Evolutionary conservation across 495 filamentous ascomycete species (phyloP).

Genomic region (Neurospora sp.): DNA sequence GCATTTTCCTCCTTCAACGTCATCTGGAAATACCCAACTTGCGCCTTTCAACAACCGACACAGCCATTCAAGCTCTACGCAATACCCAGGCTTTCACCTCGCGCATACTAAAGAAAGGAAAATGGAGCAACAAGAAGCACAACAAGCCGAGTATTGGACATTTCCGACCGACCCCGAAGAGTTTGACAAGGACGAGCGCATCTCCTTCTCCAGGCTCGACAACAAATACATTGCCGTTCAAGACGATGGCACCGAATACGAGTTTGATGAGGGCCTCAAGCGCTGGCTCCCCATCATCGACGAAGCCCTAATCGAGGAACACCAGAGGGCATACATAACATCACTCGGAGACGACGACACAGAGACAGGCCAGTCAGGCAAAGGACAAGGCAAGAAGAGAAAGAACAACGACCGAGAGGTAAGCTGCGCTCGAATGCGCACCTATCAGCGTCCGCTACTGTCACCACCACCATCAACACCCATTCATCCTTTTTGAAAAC

Average conservation of each 20-base stretch:
- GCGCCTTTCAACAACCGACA: not conserved
- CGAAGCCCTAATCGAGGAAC: conserved; percentile 67
- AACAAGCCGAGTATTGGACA: conserved; percentile 22
- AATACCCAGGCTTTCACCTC: not conserved
- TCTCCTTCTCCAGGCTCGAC: conserved; percentile 75
- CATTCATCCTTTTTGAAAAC: not conserved
- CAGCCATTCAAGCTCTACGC: not conserved
- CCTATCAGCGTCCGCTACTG: conserved; percentile 8
- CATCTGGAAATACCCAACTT: not conserved
- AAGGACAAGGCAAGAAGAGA: conserved; percentile 51
- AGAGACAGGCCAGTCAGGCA: conserved; percentile 25
- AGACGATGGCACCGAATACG: conserved; percentile 76
- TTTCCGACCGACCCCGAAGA: conserved; percentile 66
- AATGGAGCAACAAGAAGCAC: not conserved
- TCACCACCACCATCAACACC: not conserved
- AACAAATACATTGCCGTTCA: conserved; percentile 75
- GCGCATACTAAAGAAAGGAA: not conserved
- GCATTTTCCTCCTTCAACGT: not conserved
- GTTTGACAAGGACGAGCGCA: conserved; percentile 73
- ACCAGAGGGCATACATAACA: conserved; percentile 57
- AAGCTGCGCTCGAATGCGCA: conserved; percentile 27
- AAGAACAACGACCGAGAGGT: conserved; percentile 61
- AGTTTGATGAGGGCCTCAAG: conserved; percentile 60
- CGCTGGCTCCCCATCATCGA: conserved; percentile 79
- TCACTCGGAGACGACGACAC: conserved; percentile 51